Conservation (phyloP, 2,329 filamentous ascomycete genomes). For the Cordyceps javanica region DNA sequence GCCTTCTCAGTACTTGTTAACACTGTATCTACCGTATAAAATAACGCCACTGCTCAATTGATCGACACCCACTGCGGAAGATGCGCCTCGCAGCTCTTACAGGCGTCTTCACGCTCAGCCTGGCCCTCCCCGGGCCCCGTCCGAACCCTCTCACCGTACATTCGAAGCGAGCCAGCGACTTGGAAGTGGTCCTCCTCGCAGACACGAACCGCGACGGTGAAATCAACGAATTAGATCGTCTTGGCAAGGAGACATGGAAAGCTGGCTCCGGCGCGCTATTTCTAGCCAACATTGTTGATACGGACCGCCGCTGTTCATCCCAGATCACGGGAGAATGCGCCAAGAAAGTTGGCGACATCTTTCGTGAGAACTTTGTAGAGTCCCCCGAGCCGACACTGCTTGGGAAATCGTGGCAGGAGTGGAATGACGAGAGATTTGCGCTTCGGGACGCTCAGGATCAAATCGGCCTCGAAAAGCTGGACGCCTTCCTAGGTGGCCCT, state of each 20-base stretch:
- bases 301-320: conserved; percentile 23
- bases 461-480: too few relatives aligned
- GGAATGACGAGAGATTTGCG: too few relatives aligned
- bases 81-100: not conserved
- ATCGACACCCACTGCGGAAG: not conserved
- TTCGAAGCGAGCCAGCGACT: not conserved
- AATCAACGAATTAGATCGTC: conserved; percentile 19
- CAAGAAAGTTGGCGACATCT: too few relatives aligned
- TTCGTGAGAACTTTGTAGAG: too few relatives aligned
- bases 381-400: too few relatives aligned
- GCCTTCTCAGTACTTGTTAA: too few relatives aligned
- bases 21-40: too few relatives aligned
- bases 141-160: not conserved
- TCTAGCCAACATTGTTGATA: conserved; percentile 31
- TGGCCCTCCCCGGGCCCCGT: not conserved
- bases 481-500: too few relatives aligned
- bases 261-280: conserved; percentile 26
- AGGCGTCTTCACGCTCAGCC: not conserved
- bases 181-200: conserved; percentile 16
- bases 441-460: too few relatives aligned
- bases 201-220: conserved; percentile 32
- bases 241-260: conserved; percentile 22
- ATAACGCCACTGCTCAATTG: too few relatives aligned
- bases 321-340: conserved; percentile 20
- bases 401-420: too few relatives aligned